These are phyloP conservation scores for Prunus yedoensis DNA, from an alignment of 331 rosid genomes.

Conservation along the genomic window DNA sequence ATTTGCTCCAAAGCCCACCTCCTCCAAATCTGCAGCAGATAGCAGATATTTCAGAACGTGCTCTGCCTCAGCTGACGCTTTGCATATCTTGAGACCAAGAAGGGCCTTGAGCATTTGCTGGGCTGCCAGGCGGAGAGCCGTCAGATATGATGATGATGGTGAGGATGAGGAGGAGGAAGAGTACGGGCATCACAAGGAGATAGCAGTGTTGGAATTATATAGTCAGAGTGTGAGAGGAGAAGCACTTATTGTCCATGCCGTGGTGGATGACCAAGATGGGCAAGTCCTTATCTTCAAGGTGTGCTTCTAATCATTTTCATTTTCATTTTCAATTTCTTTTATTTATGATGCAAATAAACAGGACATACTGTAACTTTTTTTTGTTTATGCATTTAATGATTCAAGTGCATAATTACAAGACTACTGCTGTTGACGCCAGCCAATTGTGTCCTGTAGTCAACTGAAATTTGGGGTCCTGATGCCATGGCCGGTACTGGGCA, in stretches of 20 bases:
- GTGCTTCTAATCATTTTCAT: neutral
- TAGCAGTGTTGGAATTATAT: conserved; percentile 60
- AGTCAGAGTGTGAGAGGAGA: conserved; percentile 64
- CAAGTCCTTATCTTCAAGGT: conserved; percentile 90
- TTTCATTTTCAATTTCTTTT: no score
- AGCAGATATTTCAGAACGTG: neutral
- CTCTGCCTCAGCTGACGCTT: neutral
- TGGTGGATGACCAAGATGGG: conserved; percentile 56
- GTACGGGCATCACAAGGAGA: conserved; percentile 60
- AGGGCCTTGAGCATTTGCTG: conserved; percentile 23
- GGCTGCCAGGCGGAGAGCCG: conserved; percentile 47
- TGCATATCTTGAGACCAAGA: conserved; percentile 20
- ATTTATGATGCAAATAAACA: no score
- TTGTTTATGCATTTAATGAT: no score
- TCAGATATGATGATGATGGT: conserved; percentile 43
- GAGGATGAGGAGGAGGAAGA: conserved; percentile 44
- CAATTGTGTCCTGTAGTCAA: no score
- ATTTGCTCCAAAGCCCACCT: neutral
- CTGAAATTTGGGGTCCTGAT: no score
- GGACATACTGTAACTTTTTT: no score
- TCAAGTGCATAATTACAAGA: no score
- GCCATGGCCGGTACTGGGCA: no score
- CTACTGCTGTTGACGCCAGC: no score
- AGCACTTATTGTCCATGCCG: conserved; percentile 69
- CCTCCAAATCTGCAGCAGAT: neutral